Conservation (phyloP, 139 green algal species). For the Ettlia oleoabundans region DNA sequence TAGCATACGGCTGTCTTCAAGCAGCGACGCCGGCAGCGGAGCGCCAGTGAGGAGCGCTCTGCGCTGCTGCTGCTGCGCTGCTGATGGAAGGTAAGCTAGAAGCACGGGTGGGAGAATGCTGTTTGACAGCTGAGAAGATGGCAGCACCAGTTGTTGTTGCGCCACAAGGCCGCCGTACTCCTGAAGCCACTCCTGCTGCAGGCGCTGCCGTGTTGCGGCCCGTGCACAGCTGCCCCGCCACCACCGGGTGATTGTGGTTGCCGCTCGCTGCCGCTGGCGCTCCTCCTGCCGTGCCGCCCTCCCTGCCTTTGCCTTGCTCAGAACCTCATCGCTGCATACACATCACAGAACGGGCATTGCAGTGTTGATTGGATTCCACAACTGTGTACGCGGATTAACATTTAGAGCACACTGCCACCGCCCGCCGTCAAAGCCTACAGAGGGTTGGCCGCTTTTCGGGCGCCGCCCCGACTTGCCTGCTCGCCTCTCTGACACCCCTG, state of each 20-base stretch:
- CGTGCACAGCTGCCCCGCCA: neutral
- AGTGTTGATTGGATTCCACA: too few relatives aligned
- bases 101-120: conserved; percentile 27
- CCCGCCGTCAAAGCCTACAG: too few relatives aligned
- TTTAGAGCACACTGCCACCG: too few relatives aligned
- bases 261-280: neutral
- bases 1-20: conserved; percentile 11
- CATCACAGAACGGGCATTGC: too few relatives aligned
- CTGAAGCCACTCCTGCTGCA: conserved; percentile 25
- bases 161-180: neutral
- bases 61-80: neutral
- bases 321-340: conserved; percentile 21
- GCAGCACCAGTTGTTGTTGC: neutral
- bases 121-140: neutral
- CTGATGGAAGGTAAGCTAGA: conserved; percentile 11
- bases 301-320: conserved; percentile 25
- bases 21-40: neutral
- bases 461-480: too few relatives aligned
- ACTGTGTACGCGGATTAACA: too few relatives aligned
- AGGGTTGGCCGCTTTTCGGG: too few relatives aligned
- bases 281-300: conserved; percentile 7
- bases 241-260: neutral
- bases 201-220: neutral
- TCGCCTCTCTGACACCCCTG: too few relatives aligned
- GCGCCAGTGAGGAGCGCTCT: neutral